Evolutionary conservation across 495 filamentous ascomycete species (phyloP).

Genomic region (Podospora anserina): DNA sequence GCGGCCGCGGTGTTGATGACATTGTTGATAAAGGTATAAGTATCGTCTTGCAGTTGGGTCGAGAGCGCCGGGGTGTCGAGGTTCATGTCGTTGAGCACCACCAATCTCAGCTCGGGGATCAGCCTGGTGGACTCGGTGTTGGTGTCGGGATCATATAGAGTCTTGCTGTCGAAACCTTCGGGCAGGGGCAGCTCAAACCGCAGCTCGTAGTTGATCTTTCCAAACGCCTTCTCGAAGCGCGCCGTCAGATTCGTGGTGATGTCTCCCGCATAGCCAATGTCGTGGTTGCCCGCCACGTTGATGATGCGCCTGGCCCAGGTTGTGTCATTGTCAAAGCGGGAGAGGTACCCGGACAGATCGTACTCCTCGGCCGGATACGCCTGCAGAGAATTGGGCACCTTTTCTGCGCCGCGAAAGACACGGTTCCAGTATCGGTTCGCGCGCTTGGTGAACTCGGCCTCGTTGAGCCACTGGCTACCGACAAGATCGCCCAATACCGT

Average conservation of each 20-base stretch:
- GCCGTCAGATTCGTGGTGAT: constrained; percentile 65
- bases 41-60: constrained; percentile 60
- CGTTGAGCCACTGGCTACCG: constrained; percentile 92
- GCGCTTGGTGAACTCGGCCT: constrained; percentile 74
- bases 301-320: constrained; percentile 74
- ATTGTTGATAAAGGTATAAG: constrained; percentile 73
- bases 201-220: constrained; percentile 82
- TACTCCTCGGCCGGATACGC: constrained; percentile 47
- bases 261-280: constrained; percentile 94
- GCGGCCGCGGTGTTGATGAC: constrained; percentile 63
- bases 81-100: constrained; percentile 87
- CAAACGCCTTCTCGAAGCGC: constrained; percentile 80
- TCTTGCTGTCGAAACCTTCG: constrained; percentile 30
- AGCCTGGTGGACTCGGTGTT: constrained; percentile 41
- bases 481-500: constrained; percentile 86
- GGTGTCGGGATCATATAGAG: constrained; percentile 33
- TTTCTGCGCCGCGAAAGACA: constrained; percentile 67
- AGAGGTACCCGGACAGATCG: constrained; percentile 50
- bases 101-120: constrained; percentile 66
- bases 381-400: constrained; percentile 62
- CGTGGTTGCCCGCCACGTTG: constrained; percentile 90
- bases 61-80: constrained; percentile 77
- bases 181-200: constrained; percentile 60
- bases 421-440: constrained; percentile 75
- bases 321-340: constrained; percentile 40